A percentile compares a stretch with the other conserved stretches of the same genome.
Conservation (phyloP, 2,329 filamentous ascomycete genomes). For the Daldinia sp. region DNA sequence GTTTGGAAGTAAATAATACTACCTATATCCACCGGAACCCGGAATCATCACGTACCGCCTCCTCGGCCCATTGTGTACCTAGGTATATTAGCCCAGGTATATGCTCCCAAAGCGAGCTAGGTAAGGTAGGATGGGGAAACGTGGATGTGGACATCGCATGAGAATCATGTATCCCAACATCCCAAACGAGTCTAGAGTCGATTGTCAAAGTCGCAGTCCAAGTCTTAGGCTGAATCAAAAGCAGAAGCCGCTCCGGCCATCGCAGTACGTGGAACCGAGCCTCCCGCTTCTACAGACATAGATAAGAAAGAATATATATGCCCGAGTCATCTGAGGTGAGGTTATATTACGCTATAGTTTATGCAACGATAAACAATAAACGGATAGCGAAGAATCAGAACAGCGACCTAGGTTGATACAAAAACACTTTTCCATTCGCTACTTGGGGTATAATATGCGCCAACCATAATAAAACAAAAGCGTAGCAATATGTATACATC, state of each 20-base stretch:
- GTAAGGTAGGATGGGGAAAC: constrained; percentile 2
- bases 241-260: constrained; percentile 9
- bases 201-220: not conserved
- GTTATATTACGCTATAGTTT: not conserved
- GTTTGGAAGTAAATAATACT: not conserved
- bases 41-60: not conserved
- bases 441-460: constrained; percentile 22
- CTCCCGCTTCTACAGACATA: constrained; percentile 16
- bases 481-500: not conserved
- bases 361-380: not conserved
- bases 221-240: constrained; percentile 17
- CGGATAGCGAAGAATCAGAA: not conserved
- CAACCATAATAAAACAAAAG: constrained; percentile 4
- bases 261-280: constrained; percentile 10
- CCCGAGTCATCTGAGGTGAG: not conserved
- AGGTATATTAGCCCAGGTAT: not conserved
- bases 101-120: not conserved
- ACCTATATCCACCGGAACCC: not conserved
- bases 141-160: constrained; percentile 12
- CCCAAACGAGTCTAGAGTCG: constrained; percentile 10
- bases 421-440: constrained; percentile 15
- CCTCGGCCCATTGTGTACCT: not conserved
- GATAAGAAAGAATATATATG: not conserved
- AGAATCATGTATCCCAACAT: constrained; percentile 13
- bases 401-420: not conserved